Base-by-base conservation (phyloP, 108 stramenopile species). In the Skeletonema menzelii region DNA sequence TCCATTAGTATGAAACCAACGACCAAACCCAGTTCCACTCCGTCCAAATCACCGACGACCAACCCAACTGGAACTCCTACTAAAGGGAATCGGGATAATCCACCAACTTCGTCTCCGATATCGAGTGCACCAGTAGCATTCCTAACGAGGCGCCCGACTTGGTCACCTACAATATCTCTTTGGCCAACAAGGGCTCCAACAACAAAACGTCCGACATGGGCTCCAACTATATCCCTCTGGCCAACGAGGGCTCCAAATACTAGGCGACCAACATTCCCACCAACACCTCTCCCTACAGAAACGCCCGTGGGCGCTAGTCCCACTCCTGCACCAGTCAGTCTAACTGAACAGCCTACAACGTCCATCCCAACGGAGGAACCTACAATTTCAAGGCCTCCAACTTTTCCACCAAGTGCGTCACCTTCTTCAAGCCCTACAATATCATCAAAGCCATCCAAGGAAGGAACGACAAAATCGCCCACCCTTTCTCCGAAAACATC, bases 151-250 rank as follows among this genome's bases (percentile, higher is more conserved):
- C 46, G 46, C 19, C 46, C 46, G 7, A 47, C 46, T 19, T 47
- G 46, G 46, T 47, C 46, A 19, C 46, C 46, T 47, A 47, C 46
- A 19, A 47, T 47, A 4, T 47, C 46, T 47, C 46, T 47, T 7
- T 47, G 4, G 4, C 46, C 46, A 20, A 47, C 46, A 20, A 47
- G 19, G 46, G 46, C 46, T 7, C 46, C 46, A 47, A 47, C 46
- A 19, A 47, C 46, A 47, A 47, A 47, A 47, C 46, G 46, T 19
- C 46, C 46, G 46, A 47, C 46, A 47, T 47, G 46, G 46, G n/a
- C 46, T 47, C 46, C 46, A 20, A 47, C 46, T 7, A 47, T 47
- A 4, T 19, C 17, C 4, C 46, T 47, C 17, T 47, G n/a, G n/a
- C 46, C 46, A 47, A 47, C 46, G 17, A 47, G 17, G 19, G 17